Percentiles rank a stretch among this genome's conserved stretches.
Evolutionary conservation across 768 basidiomycete genomes (phyloP).

Genomic region (Lenzites betulinus): DNA sequence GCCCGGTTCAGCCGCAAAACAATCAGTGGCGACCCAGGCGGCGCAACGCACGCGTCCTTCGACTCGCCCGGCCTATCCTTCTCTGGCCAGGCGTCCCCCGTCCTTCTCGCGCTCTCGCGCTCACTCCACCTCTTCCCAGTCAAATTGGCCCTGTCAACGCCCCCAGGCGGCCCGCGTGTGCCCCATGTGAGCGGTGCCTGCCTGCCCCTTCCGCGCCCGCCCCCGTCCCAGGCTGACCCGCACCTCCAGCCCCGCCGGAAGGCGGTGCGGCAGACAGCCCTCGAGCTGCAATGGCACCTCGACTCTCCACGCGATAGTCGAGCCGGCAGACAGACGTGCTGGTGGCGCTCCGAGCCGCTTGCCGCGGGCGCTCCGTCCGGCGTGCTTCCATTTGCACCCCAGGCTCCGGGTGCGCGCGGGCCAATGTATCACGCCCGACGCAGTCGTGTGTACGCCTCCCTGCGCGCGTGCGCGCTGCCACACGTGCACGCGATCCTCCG

Average conservation of each 20-base stretch:
- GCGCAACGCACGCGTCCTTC: conserved; percentile 6
- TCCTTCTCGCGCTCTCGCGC: neutral
- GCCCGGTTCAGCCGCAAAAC: neutral
- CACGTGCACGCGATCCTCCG: no score
- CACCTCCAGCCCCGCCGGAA: conserved; percentile 1
- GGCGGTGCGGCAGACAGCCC: neutral
- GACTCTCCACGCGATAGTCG: no score
- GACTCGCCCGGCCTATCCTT: neutral
- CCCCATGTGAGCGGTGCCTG: conserved; percentile 1
- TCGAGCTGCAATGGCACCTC: no score
- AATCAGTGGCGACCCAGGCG: neutral
- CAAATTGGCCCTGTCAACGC: no score
- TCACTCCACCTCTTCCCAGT: no score
- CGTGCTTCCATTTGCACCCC: conserved; percentile 11
- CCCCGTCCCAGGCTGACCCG: neutral
- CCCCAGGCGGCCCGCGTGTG: neutral
- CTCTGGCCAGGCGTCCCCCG: neutral
- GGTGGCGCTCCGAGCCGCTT: conserved; percentile 9
- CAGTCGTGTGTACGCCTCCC: neutral
- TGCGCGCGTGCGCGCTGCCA: neutral
- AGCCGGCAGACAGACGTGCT: no score
- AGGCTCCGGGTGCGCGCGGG: conserved; percentile 5
- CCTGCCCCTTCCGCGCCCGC: neutral
- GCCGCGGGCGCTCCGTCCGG: conserved; percentile 13
- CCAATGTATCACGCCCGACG: conserved; percentile 10